Evolutionary conservation across 805 yeast genomes (phyloP).

Genomic region (Yamadazyma philogaea): DNA sequence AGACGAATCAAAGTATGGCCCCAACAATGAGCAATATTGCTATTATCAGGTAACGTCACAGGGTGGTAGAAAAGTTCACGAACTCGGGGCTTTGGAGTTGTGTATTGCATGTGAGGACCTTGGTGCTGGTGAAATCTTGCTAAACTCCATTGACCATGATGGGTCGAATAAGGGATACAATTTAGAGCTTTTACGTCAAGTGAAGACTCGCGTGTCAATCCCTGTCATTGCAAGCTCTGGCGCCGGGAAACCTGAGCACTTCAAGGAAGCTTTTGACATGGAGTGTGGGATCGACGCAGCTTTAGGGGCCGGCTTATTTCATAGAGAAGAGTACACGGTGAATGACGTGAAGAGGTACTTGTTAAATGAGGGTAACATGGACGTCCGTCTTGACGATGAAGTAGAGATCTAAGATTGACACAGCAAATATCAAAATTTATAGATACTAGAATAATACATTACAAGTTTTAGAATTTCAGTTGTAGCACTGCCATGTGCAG

Average conservation of each 20-base stretch:
- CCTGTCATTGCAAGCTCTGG: constrained; percentile 99
- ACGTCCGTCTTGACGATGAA: constrained; percentile 63
- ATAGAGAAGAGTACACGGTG: constrained; percentile 89
- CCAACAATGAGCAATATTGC: constrained; percentile 83
- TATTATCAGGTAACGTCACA: constrained; percentile 95
- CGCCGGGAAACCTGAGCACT: constrained; percentile 92
- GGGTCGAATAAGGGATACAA: constrained; percentile 96
- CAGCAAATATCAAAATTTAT: not conserved
- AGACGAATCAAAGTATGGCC: constrained; percentile 55
- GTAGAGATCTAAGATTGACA: constrained; percentile 18
- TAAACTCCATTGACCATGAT: constrained; percentile 95
- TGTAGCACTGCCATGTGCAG: too few species aligned
- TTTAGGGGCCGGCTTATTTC: constrained; percentile 98
- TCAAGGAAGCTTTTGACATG: constrained; percentile 74
- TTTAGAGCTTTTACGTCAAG: constrained; percentile 74
- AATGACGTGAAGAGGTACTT: constrained; percentile 74
- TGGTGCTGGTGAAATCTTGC: constrained; percentile 94
- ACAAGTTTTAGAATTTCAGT: not conserved
- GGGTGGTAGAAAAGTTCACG: constrained; percentile 88
- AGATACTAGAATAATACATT: not conserved
- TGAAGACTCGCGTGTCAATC: constrained; percentile 70
- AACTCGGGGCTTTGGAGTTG: constrained; percentile 87
- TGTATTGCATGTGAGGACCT: constrained; percentile 84
- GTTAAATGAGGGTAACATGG: constrained; percentile 50
- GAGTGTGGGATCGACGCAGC: constrained; percentile 92